Percentiles rank a stretch among this genome's conserved stretches.
Evolutionary conservation across 2,329 filamentous ascomycete genomes (phyloP).

Genomic region (Xylaria sp.): DNA sequence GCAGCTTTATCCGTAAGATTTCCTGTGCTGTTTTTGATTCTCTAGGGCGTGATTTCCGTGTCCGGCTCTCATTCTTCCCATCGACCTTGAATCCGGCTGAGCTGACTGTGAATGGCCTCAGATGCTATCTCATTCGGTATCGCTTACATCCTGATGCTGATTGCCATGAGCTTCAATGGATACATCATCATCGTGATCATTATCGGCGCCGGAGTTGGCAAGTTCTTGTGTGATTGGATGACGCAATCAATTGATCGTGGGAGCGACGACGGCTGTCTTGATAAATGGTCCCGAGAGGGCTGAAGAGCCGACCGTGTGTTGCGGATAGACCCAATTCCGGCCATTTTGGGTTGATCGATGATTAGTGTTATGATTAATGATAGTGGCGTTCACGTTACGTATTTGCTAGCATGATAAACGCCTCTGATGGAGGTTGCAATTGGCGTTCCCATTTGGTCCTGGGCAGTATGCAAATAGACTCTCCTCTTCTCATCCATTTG

Average conservation of each 20-base stretch:
- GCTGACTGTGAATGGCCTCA: conserved; percentile 33
- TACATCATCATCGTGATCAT: conserved; percentile 59
- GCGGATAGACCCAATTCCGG: conserved; percentile 23
- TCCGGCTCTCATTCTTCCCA: neutral
- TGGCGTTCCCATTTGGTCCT: neutral
- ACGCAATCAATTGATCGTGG: conserved; percentile 55
- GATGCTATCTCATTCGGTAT: conserved; percentile 55
- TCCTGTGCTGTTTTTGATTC: neutral
- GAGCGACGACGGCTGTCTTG: conserved; percentile 1
- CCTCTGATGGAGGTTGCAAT: neutral
- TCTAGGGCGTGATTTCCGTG: neutral
- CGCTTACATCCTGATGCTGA: conserved; percentile 58
- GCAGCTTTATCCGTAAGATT: conserved; percentile 49
- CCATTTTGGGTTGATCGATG: neutral
- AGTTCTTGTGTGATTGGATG: conserved; percentile 66
- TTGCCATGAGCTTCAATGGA: conserved; percentile 60
- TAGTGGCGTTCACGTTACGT: neutral
- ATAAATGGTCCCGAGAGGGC: conserved; percentile 27
- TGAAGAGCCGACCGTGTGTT: conserved; percentile 38
- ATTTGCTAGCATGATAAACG: neutral
- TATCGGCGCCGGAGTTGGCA: conserved; percentile 62
- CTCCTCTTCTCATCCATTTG: neutral
- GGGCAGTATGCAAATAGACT: neutral
- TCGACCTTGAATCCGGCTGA: neutral
- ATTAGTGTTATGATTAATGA: conserved; percentile 9